A percentile compares a stretch with the other conserved stretches of the same genome.
Conservation (phyloP, 768 basidiomycete genomes). For the Cytidiella melzeri region DNA sequence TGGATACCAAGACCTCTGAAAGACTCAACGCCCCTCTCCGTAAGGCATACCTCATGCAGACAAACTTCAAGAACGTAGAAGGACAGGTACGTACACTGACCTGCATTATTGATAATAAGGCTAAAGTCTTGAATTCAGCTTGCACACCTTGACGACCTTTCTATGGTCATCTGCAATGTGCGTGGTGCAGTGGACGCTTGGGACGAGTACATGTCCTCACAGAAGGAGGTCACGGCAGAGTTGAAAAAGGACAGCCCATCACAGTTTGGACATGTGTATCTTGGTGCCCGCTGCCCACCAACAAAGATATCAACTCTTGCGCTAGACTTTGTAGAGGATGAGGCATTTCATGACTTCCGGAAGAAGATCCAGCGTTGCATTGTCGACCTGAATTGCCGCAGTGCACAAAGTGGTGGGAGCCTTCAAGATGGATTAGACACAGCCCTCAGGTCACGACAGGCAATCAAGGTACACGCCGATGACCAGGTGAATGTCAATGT, state of each 20-base stretch:
- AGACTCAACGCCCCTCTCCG: constrained; percentile 12
- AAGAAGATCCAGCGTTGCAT: too few species aligned
- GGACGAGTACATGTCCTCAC: background rate
- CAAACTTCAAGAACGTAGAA: constrained; percentile 7
- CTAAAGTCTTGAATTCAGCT: background rate
- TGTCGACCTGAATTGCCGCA: too few species aligned
- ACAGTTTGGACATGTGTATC: background rate
- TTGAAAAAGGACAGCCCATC: background rate
- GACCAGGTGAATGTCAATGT: background rate
- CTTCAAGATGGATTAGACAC: background rate
- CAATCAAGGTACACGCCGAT: background rate
- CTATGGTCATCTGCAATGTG: background rate
- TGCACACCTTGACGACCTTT: background rate
- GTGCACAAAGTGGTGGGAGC: background rate
- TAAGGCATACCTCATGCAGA: constrained; percentile 2
- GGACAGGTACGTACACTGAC: constrained; percentile 2
- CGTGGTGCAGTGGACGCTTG: background rate
- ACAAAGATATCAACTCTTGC: background rate
- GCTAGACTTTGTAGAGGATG: background rate
- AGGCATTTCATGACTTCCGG: background rate
- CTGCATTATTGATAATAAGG: background rate
- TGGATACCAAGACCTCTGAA: constrained; percentile 12
- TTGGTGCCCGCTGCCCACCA: background rate
- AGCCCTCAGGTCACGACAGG: background rate
- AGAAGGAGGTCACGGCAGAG: background rate